A percentile compares a stretch with the other conserved stretches of the same genome.
These are phyloP conservation scores for Allomyces macrogynus DNA, from an alignment of 192 early-diverging fungal species.

Conservation along the genomic window DNA sequence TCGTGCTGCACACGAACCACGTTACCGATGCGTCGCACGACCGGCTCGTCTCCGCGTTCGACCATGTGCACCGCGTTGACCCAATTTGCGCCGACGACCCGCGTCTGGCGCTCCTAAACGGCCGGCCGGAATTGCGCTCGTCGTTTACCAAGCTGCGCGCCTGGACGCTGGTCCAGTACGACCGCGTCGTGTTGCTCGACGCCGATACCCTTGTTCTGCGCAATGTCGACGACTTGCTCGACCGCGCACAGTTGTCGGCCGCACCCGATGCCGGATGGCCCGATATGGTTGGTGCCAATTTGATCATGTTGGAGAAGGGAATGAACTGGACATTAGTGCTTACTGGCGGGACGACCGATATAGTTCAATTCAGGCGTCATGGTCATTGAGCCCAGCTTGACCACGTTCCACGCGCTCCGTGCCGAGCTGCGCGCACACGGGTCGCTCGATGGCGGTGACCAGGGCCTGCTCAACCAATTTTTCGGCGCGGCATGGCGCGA, in stretches of 20 bases:
- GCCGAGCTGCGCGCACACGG: not conserved
- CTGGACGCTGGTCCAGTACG: constrained; percentile 51
- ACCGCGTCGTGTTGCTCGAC: constrained; percentile 59
- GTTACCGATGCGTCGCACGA: constrained; percentile 27
- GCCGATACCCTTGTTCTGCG: constrained; percentile 65
- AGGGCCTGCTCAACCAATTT: constrained; percentile 77
- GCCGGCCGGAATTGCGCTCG: constrained; percentile 67
- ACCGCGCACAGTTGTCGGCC: constrained; percentile 48
- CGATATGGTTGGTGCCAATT: constrained; percentile 17
- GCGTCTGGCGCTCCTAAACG: constrained; percentile 43
- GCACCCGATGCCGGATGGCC: constrained; percentile 90
- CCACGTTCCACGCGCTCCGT: not conserved
- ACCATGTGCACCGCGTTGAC: constrained; percentile 49
- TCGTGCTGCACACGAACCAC: constrained; percentile 47
- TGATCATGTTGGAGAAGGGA: not conserved
- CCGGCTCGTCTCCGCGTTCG: constrained; percentile 37
- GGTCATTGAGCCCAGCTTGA: not conserved
- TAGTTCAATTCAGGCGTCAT: constrained; percentile 73
- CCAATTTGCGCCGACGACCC: constrained; percentile 31
- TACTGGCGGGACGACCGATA: not conserved
- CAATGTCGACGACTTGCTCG: constrained; percentile 69
- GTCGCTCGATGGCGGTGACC: constrained; percentile 51
- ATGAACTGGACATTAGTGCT: not conserved
- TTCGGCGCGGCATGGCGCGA: constrained; percentile 45
- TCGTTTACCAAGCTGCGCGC: constrained; percentile 82